Evolutionary conservation across 768 basidiomycete species (phyloP), one percentile per base, ranked within the genome.

Genomic region (Psilocybe sp.): DNA sequence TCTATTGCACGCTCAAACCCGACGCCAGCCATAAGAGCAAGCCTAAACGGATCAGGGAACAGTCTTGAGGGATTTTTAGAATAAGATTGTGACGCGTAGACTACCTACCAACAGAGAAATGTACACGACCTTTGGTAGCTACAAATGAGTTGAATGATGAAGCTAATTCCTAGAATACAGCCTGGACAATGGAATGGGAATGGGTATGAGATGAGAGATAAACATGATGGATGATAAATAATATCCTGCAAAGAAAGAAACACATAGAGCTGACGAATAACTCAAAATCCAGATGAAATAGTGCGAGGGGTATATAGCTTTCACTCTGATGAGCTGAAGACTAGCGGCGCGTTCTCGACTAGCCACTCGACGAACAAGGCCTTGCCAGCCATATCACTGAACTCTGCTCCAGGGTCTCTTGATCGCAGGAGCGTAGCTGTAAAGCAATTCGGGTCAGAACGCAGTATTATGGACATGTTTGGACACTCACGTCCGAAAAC

Each of bases 361-460:
- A 98, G 81, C 89, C 94, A 97, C 67, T 97, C 93, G 44, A 99
- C 77, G 60, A 88, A 83, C 51, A 94, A 78, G 5, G 96, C 92
- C 69, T 96, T 98, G 46, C 92, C 92, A 7, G 92, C 95, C 91
- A 98, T 98, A 67, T 99, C 96, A 60, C 85, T 88, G 71, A 98
- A 98, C 71, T 98, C 97, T 14, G 90, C 82, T 20, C 79, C 77
- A 3, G 88, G 84, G 64, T 95, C 88, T 32, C 81, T 79, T 7
- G 96, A 95, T 60, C 90, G 83, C 86, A 98, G 91, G 15, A 99
- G 75, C 1, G 96, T 98, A 10, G 96, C 95, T 98, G 57, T 2
- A 63, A 46, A 47, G 58, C 13, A 35, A 54, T 54, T n/a, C n/a
- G 32, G 41, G 19, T 18, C 40, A 52, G 32, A 41, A 45, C 13